phyloP scores from a whole-genome alignment of 352 stramenopile species.

The Phytopythium chamaehyphon region DNA sequence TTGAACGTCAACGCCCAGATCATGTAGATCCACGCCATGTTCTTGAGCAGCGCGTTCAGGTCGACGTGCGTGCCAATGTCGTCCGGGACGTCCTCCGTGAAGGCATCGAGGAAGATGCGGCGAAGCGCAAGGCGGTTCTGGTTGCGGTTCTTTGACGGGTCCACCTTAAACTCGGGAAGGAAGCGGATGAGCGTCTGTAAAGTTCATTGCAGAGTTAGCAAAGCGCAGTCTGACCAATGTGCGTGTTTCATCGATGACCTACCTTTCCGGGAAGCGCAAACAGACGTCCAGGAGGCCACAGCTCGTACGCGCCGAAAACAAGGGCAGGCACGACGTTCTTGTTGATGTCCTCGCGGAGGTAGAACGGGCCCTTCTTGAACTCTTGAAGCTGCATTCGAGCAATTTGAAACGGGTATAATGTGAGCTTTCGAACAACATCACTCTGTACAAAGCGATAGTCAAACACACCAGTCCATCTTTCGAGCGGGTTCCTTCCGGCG shows the following conservation, averaged over 20 bases:
- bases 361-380: slow-evolving; percentile 88
- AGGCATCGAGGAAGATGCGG: slow-evolving; percentile 73
- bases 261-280: slow-evolving; percentile 72
- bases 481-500: slow-evolving; percentile 77
- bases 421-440: neutral
- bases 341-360: slow-evolving; percentile 76
- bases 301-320: slow-evolving; percentile 77
- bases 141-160: slow-evolving; percentile 72
- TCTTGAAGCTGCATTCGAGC: slow-evolving; percentile 53
- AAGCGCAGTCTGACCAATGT: neutral
- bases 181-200: slow-evolving; percentile 67
- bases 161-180: slow-evolving; percentile 61
- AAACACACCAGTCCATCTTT: slow-evolving; percentile 63
- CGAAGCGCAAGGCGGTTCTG: slow-evolving; percentile 77
- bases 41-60: slow-evolving; percentile 53
- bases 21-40: slow-evolving; percentile 59
- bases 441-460: neutral
- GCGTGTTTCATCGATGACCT: slow-evolving; percentile 8
- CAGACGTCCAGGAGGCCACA: slow-evolving; percentile 71
- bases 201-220: neutral
- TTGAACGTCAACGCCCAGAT: slow-evolving; percentile 74
- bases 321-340: slow-evolving; percentile 78
- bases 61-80: slow-evolving; percentile 49
- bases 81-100: slow-evolving; percentile 65
- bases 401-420: neutral